Base-by-base conservation (phyloP, 768 basidiomycete species). In the Pisolithus orientalis region DNA sequence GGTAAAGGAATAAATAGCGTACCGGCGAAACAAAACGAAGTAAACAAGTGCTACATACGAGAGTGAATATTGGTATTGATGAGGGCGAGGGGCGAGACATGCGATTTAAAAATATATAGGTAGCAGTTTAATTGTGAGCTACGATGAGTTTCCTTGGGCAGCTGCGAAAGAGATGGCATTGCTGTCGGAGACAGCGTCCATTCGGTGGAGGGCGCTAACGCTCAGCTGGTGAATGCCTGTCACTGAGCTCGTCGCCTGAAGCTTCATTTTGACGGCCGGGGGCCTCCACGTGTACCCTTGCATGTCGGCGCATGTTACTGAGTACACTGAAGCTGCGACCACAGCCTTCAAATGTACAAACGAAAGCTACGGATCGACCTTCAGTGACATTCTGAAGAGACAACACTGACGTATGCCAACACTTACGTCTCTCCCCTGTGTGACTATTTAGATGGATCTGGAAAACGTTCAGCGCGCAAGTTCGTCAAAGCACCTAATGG, bases 291-390 rank as follows among this genome's bases (percentile, higher is more conserved):
- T 90, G 88, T 11, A 86, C 83, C 51, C 88, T 83, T 53, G 87
- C 82, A 66, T 91, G 89, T 52, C 89, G 77, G 56, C 89, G 84
- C 89, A 91, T 91, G 72, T 91, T 91, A 68, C 87, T 90, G 63
- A 90, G 80, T 47, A 90, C 89, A 62, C 87, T 89, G 69, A 91
- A 91, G 64, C 84, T 82, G 42, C 88, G 84, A 6, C 85, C 84
- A 69, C 89, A 91, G 53, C 79, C 80, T 57, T 84, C 80, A 49
- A 82, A 78, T 16, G 88, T 83, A 65, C 89, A 91, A 42, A 77
- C 71, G 68, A 86, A 90, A 8, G 89, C 89, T 90, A 64, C 53
- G 57, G 16, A 28, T 4, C 44, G 47, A 32, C 44, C 17, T 27
- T 51, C 14, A 38, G 39, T 4, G 44, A 52, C 55, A 53, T 49